These are phyloP conservation scores for Kalanchoe fedtschenkoi DNA, from an alignment of 164 flowering plant species.

Conservation along the genomic window DNA sequence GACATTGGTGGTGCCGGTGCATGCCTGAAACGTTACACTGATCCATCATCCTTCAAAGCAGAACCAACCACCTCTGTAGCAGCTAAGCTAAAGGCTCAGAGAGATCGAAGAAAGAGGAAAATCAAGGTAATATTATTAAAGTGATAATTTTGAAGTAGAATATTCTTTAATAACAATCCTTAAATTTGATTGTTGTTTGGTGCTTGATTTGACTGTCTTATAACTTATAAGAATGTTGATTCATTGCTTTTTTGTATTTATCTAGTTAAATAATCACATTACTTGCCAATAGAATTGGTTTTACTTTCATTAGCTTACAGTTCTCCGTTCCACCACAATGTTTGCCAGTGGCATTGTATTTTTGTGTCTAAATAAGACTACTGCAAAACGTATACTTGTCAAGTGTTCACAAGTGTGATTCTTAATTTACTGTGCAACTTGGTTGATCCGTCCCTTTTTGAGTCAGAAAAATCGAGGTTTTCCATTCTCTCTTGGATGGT, in stretches of 20 bases:
- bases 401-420: not conserved
- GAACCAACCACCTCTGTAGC: constrained; percentile 31
- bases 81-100: constrained; percentile 26
- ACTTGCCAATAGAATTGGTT: no score
- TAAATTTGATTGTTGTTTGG: not conserved
- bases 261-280: not conserved
- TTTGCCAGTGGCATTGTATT: not conserved
- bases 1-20: constrained; percentile 98
- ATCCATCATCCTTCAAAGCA: constrained; percentile 81
- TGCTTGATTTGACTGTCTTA: not conserved
- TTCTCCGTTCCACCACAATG: not conserved
- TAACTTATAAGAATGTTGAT: no score
- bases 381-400: not conserved
- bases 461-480: not conserved
- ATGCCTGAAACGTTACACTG: constrained; percentile 88
- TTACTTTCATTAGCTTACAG: no score
- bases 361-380: not conserved
- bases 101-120: constrained; percentile 65
- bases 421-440: no score
- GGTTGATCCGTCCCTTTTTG: not conserved
- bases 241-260: not conserved
- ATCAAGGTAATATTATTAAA: constrained; percentile 46
- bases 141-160: not conserved
- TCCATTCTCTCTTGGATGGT: not conserved
- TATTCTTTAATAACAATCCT: not conserved